Conservation (phyloP, 1,284 basidiomycete species). For the Coriolopsis trogii region DNA sequence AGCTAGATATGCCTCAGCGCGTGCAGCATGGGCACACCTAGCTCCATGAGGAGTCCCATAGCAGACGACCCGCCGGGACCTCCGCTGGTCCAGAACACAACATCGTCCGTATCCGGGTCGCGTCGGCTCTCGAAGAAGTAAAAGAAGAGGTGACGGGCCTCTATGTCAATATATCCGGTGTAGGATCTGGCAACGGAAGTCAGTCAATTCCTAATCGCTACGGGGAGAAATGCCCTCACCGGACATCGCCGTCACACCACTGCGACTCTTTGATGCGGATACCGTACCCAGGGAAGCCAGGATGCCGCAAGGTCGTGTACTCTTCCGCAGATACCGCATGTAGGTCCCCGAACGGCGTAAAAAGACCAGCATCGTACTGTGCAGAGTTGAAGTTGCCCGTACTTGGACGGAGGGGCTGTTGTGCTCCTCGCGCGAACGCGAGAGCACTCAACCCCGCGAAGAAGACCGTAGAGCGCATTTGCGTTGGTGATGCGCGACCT, state of each 20-base stretch:
- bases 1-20: conserved; percentile 65
- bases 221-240: conserved; percentile 9
- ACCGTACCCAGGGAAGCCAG: conserved; percentile 50
- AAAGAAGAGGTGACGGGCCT: conserved; percentile 80
- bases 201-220: neutral
- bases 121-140: conserved; percentile 78
- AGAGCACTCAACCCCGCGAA: no score
- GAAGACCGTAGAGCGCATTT: no score
- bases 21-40: conserved; percentile 50
- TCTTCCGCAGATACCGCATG: conserved; percentile 38
- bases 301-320: conserved; percentile 54
- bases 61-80: conserved; percentile 60
- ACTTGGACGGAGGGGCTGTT: no score
- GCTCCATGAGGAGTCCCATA: conserved; percentile 68
- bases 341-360: conserved; percentile 46
- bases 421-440: no score
- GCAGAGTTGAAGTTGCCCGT: no score
- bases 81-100: conserved; percentile 71
- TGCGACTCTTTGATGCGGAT: conserved; percentile 49
- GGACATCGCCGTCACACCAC: conserved; percentile 28
- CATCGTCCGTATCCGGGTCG: conserved; percentile 66
- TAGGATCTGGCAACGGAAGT: conserved; percentile 11
- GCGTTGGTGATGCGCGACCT: no score
- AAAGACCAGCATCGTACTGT: conserved; percentile 31
- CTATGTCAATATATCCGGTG: conserved; percentile 68